Evolutionary conservation across 2,329 filamentous ascomycete species (phyloP).

Genomic region (Xylariaceae sp.): DNA sequence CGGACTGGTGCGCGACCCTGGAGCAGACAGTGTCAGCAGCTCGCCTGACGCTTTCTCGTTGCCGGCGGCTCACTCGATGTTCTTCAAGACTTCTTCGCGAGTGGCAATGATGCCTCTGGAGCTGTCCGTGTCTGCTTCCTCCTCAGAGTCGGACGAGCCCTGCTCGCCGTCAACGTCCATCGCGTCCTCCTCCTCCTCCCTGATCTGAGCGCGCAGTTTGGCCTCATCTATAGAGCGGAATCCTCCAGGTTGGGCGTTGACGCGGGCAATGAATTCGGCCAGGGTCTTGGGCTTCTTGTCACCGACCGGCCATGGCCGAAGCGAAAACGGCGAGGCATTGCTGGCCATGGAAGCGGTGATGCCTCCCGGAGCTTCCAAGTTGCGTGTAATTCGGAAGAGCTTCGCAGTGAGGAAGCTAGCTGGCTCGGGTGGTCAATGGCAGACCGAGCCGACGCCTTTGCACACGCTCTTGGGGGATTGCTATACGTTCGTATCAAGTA

Average conservation of each 20-base stretch:
- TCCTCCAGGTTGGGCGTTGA: constrained; percentile 70
- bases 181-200: constrained; percentile 30
- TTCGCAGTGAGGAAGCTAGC: too few relatives aligned
- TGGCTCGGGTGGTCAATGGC: too few relatives aligned
- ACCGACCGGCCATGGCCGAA: constrained; percentile 56
- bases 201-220: constrained; percentile 62
- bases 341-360: constrained; percentile 19
- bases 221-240: constrained; percentile 75
- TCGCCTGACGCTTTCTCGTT: too few relatives aligned
- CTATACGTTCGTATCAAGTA: too few relatives aligned
- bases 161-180: constrained; percentile 35
- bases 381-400: too few relatives aligned
- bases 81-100: constrained; percentile 49
- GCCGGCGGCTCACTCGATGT: constrained; percentile 46
- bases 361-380: too few relatives aligned
- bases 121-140: constrained; percentile 34
- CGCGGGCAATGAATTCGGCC: constrained; percentile 68
- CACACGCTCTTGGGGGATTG: too few relatives aligned
- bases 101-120: constrained; percentile 34
- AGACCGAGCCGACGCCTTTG: too few relatives aligned
- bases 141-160: constrained; percentile 37
- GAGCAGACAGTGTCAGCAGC: constrained; percentile 7
- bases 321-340: constrained; percentile 38
- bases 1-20: constrained; percentile 48
- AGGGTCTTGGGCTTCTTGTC: constrained; percentile 54